Evolutionary conservation across 1,139 yeast species (phyloP), one percentile per base, ranked within the genome.

Genomic region (Nakaseomyces kungkrabaensis): DNA sequence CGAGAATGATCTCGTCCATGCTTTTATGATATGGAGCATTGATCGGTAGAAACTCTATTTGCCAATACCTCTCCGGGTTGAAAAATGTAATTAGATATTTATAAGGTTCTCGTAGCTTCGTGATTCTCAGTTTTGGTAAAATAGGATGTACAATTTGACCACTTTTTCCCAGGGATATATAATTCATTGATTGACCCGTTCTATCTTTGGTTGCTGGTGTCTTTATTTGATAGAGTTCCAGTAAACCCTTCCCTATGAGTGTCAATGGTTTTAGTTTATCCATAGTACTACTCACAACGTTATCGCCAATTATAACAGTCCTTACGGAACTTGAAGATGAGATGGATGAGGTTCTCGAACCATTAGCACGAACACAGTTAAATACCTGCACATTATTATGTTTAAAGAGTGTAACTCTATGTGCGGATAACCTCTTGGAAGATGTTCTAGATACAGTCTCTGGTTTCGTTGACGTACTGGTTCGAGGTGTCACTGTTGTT

Each of bases 61-160:
- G 60, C 69, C 69, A 66, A 43, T 51, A 57, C 37, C 67, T 43
- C 37, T 59, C 60, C 6, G 67, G 68, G 47, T 63, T 64, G 48
- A 56, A 59, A 33, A 62, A 58, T 4, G 58, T 48, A 4, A 64
- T 56, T 13, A 56, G 51, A 36, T 55, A 54, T 13, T 53, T 49
- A 25, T 37, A 48, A 2, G 40, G 45, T 7, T 44, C 24, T 6
- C 37, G 43, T 2, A 54, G 37, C 40, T 54, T 57, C 10, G 58
- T 56, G 27, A 65, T 56, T 43, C 57, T 55, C 43, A 66, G 50
- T 50, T 59, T 62, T 5, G 68, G 68, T 42, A 66, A 51, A 33
- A 65, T 57, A 6, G 69, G 68, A 51, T 61, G 67, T 5, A 66
- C 54, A 4, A 66, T 53, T 34, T 59, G 59, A 17, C 61, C 64